Base-by-base conservation (phyloP, 371 early-diverging fungal species). In the Globomyces sp. region DNA sequence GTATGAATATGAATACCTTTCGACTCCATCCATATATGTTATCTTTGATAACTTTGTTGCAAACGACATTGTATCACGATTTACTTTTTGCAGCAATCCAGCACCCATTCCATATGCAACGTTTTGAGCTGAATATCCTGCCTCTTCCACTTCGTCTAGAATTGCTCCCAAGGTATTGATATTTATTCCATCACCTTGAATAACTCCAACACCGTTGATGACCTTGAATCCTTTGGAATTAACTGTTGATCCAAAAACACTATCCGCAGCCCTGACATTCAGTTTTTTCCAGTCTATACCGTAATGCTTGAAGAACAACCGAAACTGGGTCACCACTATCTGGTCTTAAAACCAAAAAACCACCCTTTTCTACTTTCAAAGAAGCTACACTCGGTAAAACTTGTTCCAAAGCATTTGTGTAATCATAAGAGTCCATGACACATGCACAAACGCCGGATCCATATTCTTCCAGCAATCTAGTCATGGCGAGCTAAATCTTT, bases 41-140 rank as follows among this genome's bases (percentile, higher is more conserved):
- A 92, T 78, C 46, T 82, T 76, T 60, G 74, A 79, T 43, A 93
- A 76, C 76, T 93, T 93, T 36, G 90, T 85, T 0, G 93, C 93
- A 78, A 91, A 89, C 53, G 85, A 85, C 89, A 91, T 85, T 0
- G 90, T 89, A 68, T 93, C 93, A 6, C 93, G 81, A 74, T 92
- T 86, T 48, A 92, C 71, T 75, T 90, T 89, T 69, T 92, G 86
- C 4, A 70, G 45, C 47, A 91, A 72, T 1, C 87, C 90, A 53
- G 87, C 90, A 34, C 93, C 93, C 93, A 93, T 93, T 24, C 93
- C 93, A 65, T 89, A 90, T 0, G 87, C 88, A 24, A 90, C 84
- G 69, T 84, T 86, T 57, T 86, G 82, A 34, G 89, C 87, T 6
- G 89, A 70, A 69, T 74, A 93, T 5, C 87, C 87, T 0, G 74